Base-by-base conservation (phyloP, 495 filamentous ascomycete genomes). In the Pyrenula massariospora region DNA sequence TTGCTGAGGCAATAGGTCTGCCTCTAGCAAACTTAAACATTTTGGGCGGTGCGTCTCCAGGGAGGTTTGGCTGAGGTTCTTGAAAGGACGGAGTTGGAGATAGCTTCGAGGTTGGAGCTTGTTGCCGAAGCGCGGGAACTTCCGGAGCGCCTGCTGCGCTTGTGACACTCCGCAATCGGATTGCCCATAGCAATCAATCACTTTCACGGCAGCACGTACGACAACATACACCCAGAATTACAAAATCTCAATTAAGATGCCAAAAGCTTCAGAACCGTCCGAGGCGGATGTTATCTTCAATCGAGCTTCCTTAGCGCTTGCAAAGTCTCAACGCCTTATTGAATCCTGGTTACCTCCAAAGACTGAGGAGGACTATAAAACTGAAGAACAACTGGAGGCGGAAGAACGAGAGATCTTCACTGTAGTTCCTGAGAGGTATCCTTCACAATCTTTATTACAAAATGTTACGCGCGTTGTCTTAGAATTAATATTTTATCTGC, bases 1-100 rank as follows among this genome's bases (percentile, higher is more conserved):
- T 66, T 66, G 84, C 85, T 65, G 83, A 76, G 62, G 78, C 76
- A 63, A 88, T 70, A 63, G 84, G 81, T 73, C 79, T 77, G 72
- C 80, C 77, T 70, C 84, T 79, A 61, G 82, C 80, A 63, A 90
- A 76, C 72, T 82, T 88, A 72, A 87, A 89, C 87, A 91, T 91
- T 59, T 60, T 75, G 68, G 60, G 49, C 19, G n/a, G 52, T 22
- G 31, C 47, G 55, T 47, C 22, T 49, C 15, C n/a, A 52, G 2
- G 57, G 55, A 24, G 57, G 59, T 58, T 42, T 42, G 15, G 15
- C 15, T 5, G 31, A 42, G 31, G 31, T 15, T 42, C 31, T 42
- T 42, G 31, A 15, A 15, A 42, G 8, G 15, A 5, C 15, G 31
- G 31, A 42, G 31, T 42, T 42, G 31, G 31, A 42, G 31, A 42